A percentile compares a stretch with the other conserved stretches of the same genome.
Conservation (phyloP, 2,329 filamentous ascomycete genomes). For the Talaromyces sp. region DNA sequence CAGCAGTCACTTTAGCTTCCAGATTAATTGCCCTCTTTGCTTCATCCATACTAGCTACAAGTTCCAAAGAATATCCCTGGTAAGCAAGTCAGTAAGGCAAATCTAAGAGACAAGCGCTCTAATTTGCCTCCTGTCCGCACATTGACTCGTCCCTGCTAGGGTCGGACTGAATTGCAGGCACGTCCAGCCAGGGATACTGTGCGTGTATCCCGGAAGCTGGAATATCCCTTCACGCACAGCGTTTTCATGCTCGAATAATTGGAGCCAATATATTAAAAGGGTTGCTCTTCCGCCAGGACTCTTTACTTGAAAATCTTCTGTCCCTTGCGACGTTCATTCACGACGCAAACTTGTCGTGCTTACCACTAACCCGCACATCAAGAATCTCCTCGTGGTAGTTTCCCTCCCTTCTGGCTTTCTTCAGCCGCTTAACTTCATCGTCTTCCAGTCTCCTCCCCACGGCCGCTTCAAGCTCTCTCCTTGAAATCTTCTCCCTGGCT, state of each 20-base stretch:
- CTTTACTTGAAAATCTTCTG: not conserved
- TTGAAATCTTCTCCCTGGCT: constrained; percentile 76
- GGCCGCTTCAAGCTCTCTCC: constrained; percentile 75
- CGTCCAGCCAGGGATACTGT: not conserved
- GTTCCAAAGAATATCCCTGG: not conserved
- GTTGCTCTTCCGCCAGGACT: not conserved
- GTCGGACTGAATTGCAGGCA: not conserved
- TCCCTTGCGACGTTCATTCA: constrained; percentile 6
- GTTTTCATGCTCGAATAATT: not conserved
- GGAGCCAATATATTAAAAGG: not conserved
- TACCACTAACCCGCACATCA: constrained; percentile 82
- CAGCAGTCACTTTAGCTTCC: not conserved
- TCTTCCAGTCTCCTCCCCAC: constrained; percentile 73
- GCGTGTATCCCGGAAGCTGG: not conserved
- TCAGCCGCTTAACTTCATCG: constrained; percentile 77
- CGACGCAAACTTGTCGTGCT: constrained; percentile 74
- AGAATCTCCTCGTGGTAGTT: constrained; percentile 84
- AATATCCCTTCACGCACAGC: not conserved
- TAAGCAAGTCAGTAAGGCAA: not conserved
- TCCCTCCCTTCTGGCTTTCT: constrained; percentile 76
- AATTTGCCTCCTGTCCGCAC: not conserved
- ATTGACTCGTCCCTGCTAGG: not conserved
- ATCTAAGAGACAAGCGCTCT: not conserved
- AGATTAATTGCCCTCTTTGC: not conserved
- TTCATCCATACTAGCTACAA: not conserved